Evolutionary conservation across 1,139 yeast species (phyloP).

Genomic region (Hyphopichia burtonii): DNA sequence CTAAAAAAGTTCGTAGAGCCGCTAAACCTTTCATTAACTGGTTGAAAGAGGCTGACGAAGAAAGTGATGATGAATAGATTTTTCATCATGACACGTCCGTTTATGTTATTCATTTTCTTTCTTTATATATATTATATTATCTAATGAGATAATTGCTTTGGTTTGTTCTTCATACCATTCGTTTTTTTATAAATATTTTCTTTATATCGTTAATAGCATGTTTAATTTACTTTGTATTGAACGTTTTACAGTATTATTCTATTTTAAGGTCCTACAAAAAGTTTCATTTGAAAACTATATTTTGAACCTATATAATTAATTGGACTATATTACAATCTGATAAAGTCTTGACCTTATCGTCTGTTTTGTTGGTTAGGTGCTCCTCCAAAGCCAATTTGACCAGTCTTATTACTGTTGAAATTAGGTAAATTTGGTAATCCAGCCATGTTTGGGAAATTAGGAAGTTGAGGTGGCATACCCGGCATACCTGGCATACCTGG

Average conservation of each 20-base stretch:
- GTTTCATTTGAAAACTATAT: too few species aligned
- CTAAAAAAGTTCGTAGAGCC: slow-evolving; percentile 93
- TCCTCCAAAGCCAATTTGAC: slow-evolving; percentile 1
- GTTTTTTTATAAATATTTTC: neutral
- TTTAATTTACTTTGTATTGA: neutral
- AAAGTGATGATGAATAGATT: slow-evolving; percentile 57
- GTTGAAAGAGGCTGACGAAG: slow-evolving; percentile 88
- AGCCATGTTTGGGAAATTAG: slow-evolving; percentile 13
- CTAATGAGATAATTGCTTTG: neutral
- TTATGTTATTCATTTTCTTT: neutral
- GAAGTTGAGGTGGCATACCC: slow-evolving; percentile 14
- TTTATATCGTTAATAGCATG: neutral
- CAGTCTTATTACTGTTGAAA: slow-evolving; percentile 1
- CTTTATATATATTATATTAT: neutral
- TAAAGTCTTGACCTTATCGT: neutral
- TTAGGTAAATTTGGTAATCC: slow-evolving; percentile 9
- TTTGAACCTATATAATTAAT: too few species aligned
- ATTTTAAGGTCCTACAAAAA: neutral
- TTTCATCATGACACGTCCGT: neutral
- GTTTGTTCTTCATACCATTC: neutral
- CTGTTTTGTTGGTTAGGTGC: slow-evolving; percentile 6
- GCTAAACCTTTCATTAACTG: slow-evolving; percentile 94
- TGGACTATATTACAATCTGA: neutral
- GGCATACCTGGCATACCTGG: neutral
- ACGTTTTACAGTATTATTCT: too few species aligned